Evolutionary conservation across 345 rosid genomes (phyloP).

Genomic region (Boechera retrofracta): DNA sequence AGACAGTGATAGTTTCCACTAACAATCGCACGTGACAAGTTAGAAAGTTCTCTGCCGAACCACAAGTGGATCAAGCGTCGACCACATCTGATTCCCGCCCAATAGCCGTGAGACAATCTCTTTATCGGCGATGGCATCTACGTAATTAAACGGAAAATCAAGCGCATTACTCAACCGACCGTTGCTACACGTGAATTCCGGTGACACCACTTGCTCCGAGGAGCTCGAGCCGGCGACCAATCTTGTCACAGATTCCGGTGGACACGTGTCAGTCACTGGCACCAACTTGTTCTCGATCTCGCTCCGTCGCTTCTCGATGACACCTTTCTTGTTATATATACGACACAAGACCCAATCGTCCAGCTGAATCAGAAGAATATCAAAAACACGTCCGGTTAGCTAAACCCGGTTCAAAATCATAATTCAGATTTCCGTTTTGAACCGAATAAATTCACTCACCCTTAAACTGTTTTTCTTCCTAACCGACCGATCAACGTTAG

Average conservation of each 20-base stretch:
- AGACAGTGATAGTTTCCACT: neutral
- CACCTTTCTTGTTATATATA: constrained; percentile 91
- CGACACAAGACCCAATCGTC: constrained; percentile 99
- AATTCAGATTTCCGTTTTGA: neutral
- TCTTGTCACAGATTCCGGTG: constrained; percentile 69
- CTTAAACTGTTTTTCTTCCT: constrained; percentile 85
- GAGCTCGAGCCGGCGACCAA: constrained; percentile 59
- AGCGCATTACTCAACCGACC: constrained; percentile 46
- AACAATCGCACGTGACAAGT: constrained; percentile 32
- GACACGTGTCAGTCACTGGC: constrained; percentile 29
- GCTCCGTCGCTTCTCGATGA: constrained; percentile 56
- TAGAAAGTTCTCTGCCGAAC: constrained; percentile 51
- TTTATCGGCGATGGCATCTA: constrained; percentile 54
- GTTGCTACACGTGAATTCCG: constrained; percentile 69
- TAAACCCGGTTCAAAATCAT: neutral
- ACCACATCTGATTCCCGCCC: constrained; percentile 62
- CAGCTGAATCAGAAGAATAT: constrained; percentile 48
- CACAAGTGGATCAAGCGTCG: constrained; percentile 75
- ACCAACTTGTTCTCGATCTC: constrained; percentile 44
- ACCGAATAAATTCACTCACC: constrained; percentile 46
- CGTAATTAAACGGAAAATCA: constrained; percentile 52
- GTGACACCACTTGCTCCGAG: constrained; percentile 77
- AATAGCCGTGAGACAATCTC: constrained; percentile 48
- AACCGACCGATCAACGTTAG: constrained; percentile 85
- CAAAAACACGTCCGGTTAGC: constrained; percentile 33